Evolutionary conservation across 768 basidiomycete species (phyloP), one percentile per base, ranked within the genome.

Genomic region (Lactarius tabidus): DNA sequence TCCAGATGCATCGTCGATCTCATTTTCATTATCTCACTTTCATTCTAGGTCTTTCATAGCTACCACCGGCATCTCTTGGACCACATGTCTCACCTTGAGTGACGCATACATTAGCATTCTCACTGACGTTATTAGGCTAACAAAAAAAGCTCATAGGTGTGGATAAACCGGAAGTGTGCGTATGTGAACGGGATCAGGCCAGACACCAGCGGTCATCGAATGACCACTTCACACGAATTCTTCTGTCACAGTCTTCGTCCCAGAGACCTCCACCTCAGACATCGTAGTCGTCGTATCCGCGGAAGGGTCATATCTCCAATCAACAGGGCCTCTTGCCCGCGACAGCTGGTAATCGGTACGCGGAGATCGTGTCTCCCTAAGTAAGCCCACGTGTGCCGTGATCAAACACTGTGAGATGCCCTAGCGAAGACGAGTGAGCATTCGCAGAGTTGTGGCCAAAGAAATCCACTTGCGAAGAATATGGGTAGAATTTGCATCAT

Each of bases 341-440:
- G 17, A 57, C 20, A 48, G 18, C 29, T 51, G 17, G 26, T 57
- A 57, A n/a, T 26, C 28, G 2, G 20, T 39, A 23, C 12, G 36
- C 56, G 15, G 15, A 53, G 38, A 2, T 38, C 15, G 38, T 20
- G 41, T 6, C 10, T 56, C 59, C 60, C 64, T 62, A 26, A 45
- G 9, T 20, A 72, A 66, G 18, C 69, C 71, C 52, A 72, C 60
- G 33, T 67, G 71, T 12, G 67, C 70, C 36, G 70, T 70, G 62
- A 72, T 71, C 58, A 73, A 67, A 52, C 67, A 64, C 55, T 73
- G 72, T 12, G 72, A 73, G 33, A 73, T 70, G 6, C 70, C 72
- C 72, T 72, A 55, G 52, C 29, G 38, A 33, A 29, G 41, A 23
- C 2, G 10, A 39, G 31, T 54, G 20, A 31, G 39, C 31, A 9